Percentiles rank a stretch among this genome's conserved stretches.
Evolutionary conservation across 169 alveolate species (phyloP).

Genomic region (Plasmodium inui): DNA sequence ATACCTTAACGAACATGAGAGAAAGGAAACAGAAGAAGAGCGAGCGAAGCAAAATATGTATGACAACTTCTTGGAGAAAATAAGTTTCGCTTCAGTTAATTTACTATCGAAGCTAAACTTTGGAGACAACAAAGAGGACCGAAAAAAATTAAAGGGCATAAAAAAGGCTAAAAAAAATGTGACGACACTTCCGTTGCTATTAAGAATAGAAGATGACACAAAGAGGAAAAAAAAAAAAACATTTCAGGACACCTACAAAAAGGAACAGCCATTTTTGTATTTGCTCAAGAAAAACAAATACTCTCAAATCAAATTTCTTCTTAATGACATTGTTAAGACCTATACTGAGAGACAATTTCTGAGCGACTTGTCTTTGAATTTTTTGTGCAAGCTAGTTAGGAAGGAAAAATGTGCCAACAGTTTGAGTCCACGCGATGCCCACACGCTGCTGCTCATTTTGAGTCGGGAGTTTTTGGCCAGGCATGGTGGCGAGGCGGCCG

Average conservation of each 20-base stretch:
- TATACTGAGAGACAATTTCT: constrained; percentile 31
- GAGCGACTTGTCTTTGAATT: constrained; percentile 58
- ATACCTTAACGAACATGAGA: background rate
- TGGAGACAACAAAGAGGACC: constrained; percentile 10
- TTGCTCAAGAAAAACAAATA: constrained; percentile 25
- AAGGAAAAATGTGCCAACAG: background rate
- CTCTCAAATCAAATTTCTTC: background rate
- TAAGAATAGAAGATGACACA: constrained; percentile 19
- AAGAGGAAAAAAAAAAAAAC: constrained; percentile 18
- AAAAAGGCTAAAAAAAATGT: constrained; percentile 17
- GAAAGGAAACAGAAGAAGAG: background rate
- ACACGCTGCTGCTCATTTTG: constrained; percentile 18
- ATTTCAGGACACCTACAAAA: constrained; percentile 9
- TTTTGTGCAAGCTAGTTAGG: constrained; percentile 6
- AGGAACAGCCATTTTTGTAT: constrained; percentile 17
- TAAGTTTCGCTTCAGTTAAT: constrained; percentile 47
- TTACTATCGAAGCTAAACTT: constrained; percentile 9
- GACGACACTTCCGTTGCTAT: background rate
- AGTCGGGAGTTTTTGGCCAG: constrained; percentile 37
- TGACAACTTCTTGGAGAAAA: constrained; percentile 39
- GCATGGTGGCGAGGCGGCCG: background rate
- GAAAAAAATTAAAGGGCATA: background rate
- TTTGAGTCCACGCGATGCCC: constrained; percentile 3
- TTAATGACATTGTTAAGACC: constrained; percentile 53
- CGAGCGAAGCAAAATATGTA: constrained; percentile 47